Evolutionary conservation across 257 asterid species (phyloP).

Genomic region (Vinca minor): DNA sequence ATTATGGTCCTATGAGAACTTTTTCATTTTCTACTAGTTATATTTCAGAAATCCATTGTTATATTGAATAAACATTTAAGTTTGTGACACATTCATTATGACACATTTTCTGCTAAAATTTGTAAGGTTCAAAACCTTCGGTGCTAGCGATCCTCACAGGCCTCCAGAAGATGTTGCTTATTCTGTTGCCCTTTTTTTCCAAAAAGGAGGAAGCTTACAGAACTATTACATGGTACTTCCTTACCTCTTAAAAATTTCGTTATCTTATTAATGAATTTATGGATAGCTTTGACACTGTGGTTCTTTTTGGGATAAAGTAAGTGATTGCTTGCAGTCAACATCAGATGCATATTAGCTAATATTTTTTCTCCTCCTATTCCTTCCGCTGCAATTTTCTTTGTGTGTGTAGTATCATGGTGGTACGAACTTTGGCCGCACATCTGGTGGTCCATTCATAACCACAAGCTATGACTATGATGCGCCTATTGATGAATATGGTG

Average conservation of each 20-base stretch:
- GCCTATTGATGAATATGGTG: conserved; percentile 93
- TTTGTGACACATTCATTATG: neutral
- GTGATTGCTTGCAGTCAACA: neutral
- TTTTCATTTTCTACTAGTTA: neutral
- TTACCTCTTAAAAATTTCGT: neutral
- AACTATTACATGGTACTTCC: conserved; percentile 79
- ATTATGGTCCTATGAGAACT: neutral
- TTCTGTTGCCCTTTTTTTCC: conserved; percentile 90
- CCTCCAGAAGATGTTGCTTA: conserved; percentile 91
- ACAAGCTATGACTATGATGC: conserved; percentile 96
- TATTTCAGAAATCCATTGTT: neutral
- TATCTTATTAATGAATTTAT: neutral
- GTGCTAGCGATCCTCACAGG: conserved; percentile 69
- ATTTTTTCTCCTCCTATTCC: neutral
- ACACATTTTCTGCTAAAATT: neutral
- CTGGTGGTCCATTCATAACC: conserved; percentile 96
- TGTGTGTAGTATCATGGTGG: conserved; percentile 83
- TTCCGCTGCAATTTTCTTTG: neutral
- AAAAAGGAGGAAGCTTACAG: conserved; percentile 87
- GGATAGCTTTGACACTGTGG: neutral
- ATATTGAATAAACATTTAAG: neutral
- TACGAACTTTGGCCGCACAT: conserved; percentile 90
- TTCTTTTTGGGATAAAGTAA: neutral
- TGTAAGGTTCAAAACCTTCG: conserved; percentile 39
- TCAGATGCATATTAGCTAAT: neutral